Evolutionary conservation across 1,139 yeast genomes (phyloP), one percentile per base, ranked within the genome.

Genomic region (Suhomyces panamericanus): DNA sequence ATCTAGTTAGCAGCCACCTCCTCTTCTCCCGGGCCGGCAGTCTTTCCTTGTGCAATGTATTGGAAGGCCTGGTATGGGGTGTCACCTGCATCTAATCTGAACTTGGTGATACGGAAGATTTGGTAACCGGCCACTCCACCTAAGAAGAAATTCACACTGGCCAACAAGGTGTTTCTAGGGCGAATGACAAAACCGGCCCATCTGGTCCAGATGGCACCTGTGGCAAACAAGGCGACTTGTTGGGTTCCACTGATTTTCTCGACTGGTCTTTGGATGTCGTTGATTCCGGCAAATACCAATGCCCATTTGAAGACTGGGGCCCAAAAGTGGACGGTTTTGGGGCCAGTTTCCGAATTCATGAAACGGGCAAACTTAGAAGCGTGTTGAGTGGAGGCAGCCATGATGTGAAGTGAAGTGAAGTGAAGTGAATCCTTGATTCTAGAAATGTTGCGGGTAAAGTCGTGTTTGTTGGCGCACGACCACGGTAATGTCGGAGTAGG

Each of bases 141-240:
- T 50, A 93, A 74, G 76, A 93, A 93, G 76, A 90, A 89, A 70
- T 93, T 93, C 49, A 93, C 99, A 28, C 95, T 83, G 4, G 98
- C 99, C 56, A 93, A 77, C 49, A 93, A 73, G 55, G 78, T 76
- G 70, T 93, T 93, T 69, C 87, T 85, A 43, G 99, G 99, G 57
- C 74, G 83, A 63, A 93, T 93, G 51, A 90, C 95, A 67, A 90
- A 80, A 2, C 78, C 79, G 28, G 97, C 91, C 99, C 99, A 93
- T 65, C 99, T 83, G 38, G 99, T 93, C 99, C 99, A 93, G 58
- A 93, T 90, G 44, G 81, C 82, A 46, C 98, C 99, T 1, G 99
- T 93, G 39, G 93, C 93, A 57, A 87, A 78, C 48, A 93, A 75
- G 0, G 99, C 96, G 50, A 86, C 64, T 64, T 88, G 96, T 67